A percentile compares a stretch with the other conserved stretches of the same genome.
Conservation (phyloP, 805 yeast genomes). For the Komagataella mondaviorum region DNA sequence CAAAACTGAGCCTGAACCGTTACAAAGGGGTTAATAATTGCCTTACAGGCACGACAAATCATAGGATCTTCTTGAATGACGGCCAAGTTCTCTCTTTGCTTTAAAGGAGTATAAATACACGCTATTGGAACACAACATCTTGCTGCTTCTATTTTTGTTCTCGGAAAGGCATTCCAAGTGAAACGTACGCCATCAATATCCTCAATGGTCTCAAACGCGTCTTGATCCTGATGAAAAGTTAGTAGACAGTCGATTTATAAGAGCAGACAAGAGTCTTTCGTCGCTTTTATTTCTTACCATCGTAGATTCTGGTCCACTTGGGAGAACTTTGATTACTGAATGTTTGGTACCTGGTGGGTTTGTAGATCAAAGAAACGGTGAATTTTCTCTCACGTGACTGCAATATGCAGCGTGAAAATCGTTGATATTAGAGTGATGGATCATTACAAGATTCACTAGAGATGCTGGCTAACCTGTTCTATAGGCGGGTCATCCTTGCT, state of each 20-base stretch:
- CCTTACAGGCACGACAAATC: slow-evolving; percentile 40
- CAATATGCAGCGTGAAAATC: not conserved
- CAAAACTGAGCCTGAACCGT: slow-evolving; percentile 24
- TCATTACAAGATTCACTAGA: not conserved
- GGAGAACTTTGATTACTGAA: not conserved
- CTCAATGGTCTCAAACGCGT: slow-evolving; percentile 38
- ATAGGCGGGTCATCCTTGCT: not conserved
- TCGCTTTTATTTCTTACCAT: not conserved
- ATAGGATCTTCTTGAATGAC: slow-evolving; percentile 25
- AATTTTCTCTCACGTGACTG: not conserved
- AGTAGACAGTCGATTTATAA: not conserved
- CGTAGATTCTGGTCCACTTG: not conserved
- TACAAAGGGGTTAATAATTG: slow-evolving; percentile 40
- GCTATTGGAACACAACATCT: slow-evolving; percentile 43
- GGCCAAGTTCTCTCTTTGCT: slow-evolving; percentile 26
- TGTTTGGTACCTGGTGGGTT: not conserved
- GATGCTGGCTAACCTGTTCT: not conserved
- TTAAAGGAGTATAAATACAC: slow-evolving; percentile 45
- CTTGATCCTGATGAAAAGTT: not conserved
- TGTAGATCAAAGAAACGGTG: not conserved
- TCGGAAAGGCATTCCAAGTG: slow-evolving; percentile 58
- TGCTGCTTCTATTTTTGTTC: slow-evolving; percentile 36
- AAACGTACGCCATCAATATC: slow-evolving; percentile 64
- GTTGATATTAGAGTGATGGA: not conserved
- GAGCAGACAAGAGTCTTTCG: not conserved